Conservation (phyloP, 345 rosid genomes). For the Draba incana region DNA sequence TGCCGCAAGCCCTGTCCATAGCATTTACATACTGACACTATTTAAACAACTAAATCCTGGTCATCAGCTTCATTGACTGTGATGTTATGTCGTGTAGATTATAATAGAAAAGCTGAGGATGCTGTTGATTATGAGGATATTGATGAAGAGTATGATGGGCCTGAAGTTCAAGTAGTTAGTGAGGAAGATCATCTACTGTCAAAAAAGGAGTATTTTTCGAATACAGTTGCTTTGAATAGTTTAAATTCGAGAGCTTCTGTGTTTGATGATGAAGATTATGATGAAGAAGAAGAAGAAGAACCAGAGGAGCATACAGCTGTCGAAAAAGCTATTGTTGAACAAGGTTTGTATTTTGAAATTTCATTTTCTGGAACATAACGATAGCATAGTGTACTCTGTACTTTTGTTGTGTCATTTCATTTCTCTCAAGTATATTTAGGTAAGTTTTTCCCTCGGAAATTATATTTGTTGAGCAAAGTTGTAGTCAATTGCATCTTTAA, state of each 20-base stretch:
- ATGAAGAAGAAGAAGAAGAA: slow-evolving; percentile 80
- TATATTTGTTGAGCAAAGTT: slow-evolving; percentile 21
- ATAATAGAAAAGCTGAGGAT: slow-evolving; percentile 89
- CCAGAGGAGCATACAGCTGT: slow-evolving; percentile 42
- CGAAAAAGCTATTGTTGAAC: slow-evolving; percentile 48
- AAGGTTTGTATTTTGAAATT: slow-evolving; percentile 48
- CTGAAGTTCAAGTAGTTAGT: slow-evolving; percentile 70
- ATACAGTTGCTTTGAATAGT: slow-evolving; percentile 53
- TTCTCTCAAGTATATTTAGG: slow-evolving; percentile 11
- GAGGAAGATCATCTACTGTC: slow-evolving; percentile 89
- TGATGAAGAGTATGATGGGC: slow-evolving; percentile 95
- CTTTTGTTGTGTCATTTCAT: slow-evolving; percentile 34
- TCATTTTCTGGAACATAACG: slow-evolving; percentile 8
- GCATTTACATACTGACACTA: slow-evolving; percentile 14
- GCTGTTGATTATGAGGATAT: slow-evolving; percentile 95
- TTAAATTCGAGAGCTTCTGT: slow-evolving; percentile 54
- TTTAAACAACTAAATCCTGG: slow-evolving; percentile 25
- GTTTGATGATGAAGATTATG: slow-evolving; percentile 92
- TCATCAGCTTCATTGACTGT: slow-evolving; percentile 32
- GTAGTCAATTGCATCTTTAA: slow-evolving; percentile 6
- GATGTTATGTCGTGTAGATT: slow-evolving; percentile 60
- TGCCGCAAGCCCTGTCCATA: slow-evolving; percentile 22
- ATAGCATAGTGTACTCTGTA: slow-evolving; percentile 1
- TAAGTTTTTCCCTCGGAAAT: background rate
- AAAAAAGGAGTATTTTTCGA: slow-evolving; percentile 63